Conservation (phyloP, 1,139 yeast species). For the Arxiozyma bovina region DNA sequence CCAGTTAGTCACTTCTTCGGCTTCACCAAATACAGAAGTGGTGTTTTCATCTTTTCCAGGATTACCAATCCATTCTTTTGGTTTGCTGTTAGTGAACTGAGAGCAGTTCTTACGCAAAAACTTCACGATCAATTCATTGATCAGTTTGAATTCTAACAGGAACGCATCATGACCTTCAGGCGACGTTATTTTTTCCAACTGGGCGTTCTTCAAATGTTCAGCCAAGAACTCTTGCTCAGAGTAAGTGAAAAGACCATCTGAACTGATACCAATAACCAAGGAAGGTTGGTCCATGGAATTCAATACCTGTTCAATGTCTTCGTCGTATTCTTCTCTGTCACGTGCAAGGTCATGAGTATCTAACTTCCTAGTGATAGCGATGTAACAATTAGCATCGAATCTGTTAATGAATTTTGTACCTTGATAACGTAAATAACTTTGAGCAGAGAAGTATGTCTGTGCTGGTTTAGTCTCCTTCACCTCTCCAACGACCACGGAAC, state of each 20-base stretch:
- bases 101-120: slow-evolving; percentile 50
- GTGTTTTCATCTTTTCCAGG: slow-evolving; percentile 52
- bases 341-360: slow-evolving; percentile 93
- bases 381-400: slow-evolving; percentile 94
- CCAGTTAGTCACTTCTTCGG: slow-evolving; percentile 91
- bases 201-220: slow-evolving; percentile 59
- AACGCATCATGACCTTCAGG: slow-evolving; percentile 99
- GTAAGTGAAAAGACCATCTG: slow-evolving; percentile 88
- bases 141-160: slow-evolving; percentile 74
- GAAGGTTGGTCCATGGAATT: slow-evolving; percentile 60
- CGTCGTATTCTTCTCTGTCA: slow-evolving; percentile 45
- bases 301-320: slow-evolving; percentile 41
- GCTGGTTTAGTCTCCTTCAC: slow-evolving; percentile 39
- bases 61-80: slow-evolving; percentile 18
- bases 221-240: slow-evolving; percentile 85
- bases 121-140: slow-evolving; percentile 58
- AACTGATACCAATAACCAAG: slow-evolving; percentile 75
- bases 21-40: slow-evolving; percentile 86
- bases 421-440: slow-evolving; percentile 85
- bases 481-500: slow-evolving; percentile 17
- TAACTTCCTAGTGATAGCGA: slow-evolving; percentile 81
- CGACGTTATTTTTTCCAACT: slow-evolving; percentile 63
- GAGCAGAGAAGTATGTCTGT: slow-evolving; percentile 90
- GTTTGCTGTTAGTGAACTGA: slow-evolving; percentile 33
- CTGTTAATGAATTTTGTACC: slow-evolving; percentile 82